Base-by-base conservation (phyloP, 2,329 filamentous ascomycete species). In the Fusarium sp. region DNA sequence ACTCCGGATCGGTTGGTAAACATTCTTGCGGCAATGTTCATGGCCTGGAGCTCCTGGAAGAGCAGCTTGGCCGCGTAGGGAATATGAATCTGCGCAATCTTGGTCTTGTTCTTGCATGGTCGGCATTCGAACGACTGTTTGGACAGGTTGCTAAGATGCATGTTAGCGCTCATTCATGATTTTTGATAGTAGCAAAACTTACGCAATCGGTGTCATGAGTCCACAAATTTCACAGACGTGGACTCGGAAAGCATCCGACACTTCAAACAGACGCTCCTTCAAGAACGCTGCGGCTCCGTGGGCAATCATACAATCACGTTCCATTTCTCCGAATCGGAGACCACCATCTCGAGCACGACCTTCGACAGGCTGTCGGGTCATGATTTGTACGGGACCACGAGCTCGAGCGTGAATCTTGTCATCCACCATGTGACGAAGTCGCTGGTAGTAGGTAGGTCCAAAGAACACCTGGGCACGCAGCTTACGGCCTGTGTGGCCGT, bases 241-340 rank as follows among this genome's bases (percentile, higher is more conserved):
- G 63, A 99, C 96, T 80, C 95, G 88, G 88, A 98, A 99, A 38
- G 96, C 95, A 84, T 99, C 96, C 54, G 94, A 97, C 51, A 99
- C 96, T 79, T 98, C 95, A 76, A 99, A 98, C 61, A 99, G 83
- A 76, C 96, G 90, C 85, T 99, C 96, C 84, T 99, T 99, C 78
- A 99, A 83, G 88, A 99, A 99, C 3, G 95, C 92, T 56, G 94
- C 95, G 5, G 97, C 96, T 78, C 96, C 96, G 80, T 99, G 97
- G n/a, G 97, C 94, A 85, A 99, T 99, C 96, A 99, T 99, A 81
- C 96, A 99, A 89, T 99, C 97, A 84, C 97, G 95, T 83, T 99
- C 97, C 96, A 99, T 99, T 86, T 99, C 96, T 90, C 96, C 96
- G 89, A 99, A 99, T 79, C 97, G 95, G 44, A 99, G 88, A 85